Evolutionary conservation across 2,329 filamentous ascomycete genomes (phyloP).

Genomic region (Monosporascus sp.): DNA sequence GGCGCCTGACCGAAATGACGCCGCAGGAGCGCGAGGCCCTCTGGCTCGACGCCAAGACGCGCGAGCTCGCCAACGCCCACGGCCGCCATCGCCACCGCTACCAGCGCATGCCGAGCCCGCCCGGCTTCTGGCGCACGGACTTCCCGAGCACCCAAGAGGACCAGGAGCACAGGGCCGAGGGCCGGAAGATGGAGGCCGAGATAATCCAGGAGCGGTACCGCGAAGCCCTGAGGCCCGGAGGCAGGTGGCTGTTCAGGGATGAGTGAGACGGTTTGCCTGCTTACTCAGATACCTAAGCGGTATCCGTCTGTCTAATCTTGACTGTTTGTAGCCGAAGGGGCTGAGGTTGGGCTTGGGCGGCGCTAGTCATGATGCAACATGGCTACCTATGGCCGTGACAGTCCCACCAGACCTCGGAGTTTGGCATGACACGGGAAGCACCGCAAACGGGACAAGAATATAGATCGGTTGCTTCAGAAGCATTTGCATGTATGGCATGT

Average conservation of each 20-base stretch:
- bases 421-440: too few species aligned
- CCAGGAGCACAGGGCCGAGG: conserved; percentile 58
- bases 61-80: conserved; percentile 66
- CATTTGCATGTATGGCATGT: too few species aligned
- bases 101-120: conserved; percentile 66
- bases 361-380: too few species aligned
- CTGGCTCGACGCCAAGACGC: conserved; percentile 70
- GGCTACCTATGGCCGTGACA: too few species aligned
- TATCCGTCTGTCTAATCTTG: neutral
- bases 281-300: neutral
- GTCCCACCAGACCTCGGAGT: too few species aligned
- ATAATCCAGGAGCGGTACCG: conserved; percentile 68
- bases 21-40: conserved; percentile 57
- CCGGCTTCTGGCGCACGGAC: conserved; percentile 86
- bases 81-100: conserved; percentile 75
- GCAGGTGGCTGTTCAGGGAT: conserved; percentile 77
- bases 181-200: conserved; percentile 56
- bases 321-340: too few species aligned
- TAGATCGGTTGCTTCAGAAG: too few species aligned
- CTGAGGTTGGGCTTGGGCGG: too few species aligned
- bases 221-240: conserved; percentile 74
- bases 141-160: conserved; percentile 86
- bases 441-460: too few species aligned
- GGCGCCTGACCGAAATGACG: conserved; percentile 53
- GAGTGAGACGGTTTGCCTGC: conserved; percentile 45